phyloP scores from a whole-genome alignment of 2,329 filamentous ascomycete genomes.

The Cladosporium sp. region DNA sequence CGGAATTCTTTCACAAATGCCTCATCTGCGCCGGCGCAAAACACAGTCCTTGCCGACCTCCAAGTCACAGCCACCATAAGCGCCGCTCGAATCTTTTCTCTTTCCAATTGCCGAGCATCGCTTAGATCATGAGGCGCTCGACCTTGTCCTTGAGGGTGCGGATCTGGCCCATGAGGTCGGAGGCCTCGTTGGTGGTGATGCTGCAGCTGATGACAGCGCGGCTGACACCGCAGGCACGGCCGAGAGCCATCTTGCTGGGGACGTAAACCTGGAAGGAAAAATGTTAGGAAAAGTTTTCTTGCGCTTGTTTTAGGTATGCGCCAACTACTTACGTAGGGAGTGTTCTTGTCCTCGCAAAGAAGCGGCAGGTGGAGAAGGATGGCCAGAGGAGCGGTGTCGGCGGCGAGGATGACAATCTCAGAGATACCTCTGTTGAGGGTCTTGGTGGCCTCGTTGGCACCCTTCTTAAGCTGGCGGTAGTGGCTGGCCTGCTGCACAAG shows the following conservation, averaged over 20 bases:
- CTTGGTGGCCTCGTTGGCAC: constrained; percentile 71
- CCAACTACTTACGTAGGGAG: constrained; percentile 51
- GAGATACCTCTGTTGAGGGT: constrained; percentile 86
- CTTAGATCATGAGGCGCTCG: constrained; percentile 86
- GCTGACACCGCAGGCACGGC: constrained; percentile 85
- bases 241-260: constrained; percentile 76
- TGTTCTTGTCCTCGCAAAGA: constrained; percentile 77
- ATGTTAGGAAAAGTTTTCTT: not conserved
- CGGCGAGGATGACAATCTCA: constrained; percentile 86
- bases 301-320: not conserved
- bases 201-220: constrained; percentile 82
- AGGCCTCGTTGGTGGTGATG: constrained; percentile 90
- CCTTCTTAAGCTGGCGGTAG: constrained; percentile 76
- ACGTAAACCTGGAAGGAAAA: constrained; percentile 40
- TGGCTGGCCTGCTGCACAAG: constrained; percentile 66
- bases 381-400: constrained; percentile 82
- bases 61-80: not conserved
- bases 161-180: constrained; percentile 86
- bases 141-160: constrained; percentile 90
- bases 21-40: constrained; percentile 6
- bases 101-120: not conserved
- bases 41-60: constrained; percentile 6
- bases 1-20: constrained; percentile 15
- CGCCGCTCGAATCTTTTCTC: not conserved
- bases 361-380: constrained; percentile 89